These are phyloP conservation scores for Kluyveromyces wickerhamii DNA, from an alignment of 805 yeast genomes.

Conservation along the genomic window DNA sequence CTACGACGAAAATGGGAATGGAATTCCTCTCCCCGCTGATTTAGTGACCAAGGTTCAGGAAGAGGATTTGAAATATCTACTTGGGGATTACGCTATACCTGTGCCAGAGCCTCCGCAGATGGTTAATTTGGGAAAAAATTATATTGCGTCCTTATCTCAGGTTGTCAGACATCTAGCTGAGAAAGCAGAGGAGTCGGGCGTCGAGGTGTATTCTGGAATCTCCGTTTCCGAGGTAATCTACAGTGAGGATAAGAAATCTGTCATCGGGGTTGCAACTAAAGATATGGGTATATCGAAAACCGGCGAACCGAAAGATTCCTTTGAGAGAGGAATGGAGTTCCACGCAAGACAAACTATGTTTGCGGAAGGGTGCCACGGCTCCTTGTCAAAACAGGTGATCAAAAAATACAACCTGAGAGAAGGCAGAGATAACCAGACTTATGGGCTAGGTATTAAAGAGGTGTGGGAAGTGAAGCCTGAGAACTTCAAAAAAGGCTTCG, in stretches of 20 bases:
- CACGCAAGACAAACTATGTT: constrained; percentile 82
- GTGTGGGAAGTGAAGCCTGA: constrained; percentile 91
- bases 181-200: constrained; percentile 87
- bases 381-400: constrained; percentile 72
- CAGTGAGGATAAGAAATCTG: constrained; percentile 43
- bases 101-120: constrained; percentile 93
- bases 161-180: constrained; percentile 79
- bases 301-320: constrained; percentile 73
- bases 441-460: constrained; percentile 93
- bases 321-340: constrained; percentile 96
- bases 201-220: constrained; percentile 87
- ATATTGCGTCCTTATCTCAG: constrained; percentile 73
- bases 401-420: constrained; percentile 59
- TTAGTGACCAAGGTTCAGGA: constrained; percentile 63
- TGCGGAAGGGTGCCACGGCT: constrained; percentile 99
- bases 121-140: constrained; percentile 73
- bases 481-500: constrained; percentile 71
- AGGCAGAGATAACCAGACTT: constrained; percentile 69
- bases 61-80: constrained; percentile 67
- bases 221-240: constrained; percentile 74
- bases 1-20: constrained; percentile 42
- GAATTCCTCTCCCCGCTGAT: constrained; percentile 73
- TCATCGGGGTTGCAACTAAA: constrained; percentile 87
- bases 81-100: constrained; percentile 52
- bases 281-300: constrained; percentile 78